phyloP scores from a whole-genome alignment of 1,284 basidiomycete genomes.

The Irpex rosettiformis region DNA sequence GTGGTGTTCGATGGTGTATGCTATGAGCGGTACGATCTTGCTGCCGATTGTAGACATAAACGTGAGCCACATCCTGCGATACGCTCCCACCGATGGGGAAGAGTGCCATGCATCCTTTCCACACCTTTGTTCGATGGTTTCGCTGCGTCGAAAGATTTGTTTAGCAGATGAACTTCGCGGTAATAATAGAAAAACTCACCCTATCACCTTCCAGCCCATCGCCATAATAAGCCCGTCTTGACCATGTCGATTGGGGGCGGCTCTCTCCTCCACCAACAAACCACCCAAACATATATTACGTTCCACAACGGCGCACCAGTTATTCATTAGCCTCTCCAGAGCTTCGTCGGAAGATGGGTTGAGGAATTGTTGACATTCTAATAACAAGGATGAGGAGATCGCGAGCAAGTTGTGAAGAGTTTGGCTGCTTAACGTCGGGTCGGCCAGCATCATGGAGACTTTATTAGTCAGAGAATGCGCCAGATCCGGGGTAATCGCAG shows the following conservation, averaged over 20 bases:
- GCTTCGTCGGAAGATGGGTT: neutral
- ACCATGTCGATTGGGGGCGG: neutral
- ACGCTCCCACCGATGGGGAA: neutral
- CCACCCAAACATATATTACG: neutral
- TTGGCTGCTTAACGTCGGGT: neutral
- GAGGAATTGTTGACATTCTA: neutral
- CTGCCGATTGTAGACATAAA: neutral
- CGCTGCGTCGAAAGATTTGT: neutral
- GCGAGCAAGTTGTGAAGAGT: neutral
- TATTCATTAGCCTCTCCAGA: neutral
- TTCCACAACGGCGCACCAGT: neutral
- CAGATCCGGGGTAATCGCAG: neutral
- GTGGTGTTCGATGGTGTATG: neutral
- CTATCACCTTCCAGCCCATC: neutral
- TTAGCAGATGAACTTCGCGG: neutral
- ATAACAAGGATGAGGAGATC: neutral
- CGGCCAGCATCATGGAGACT: neutral
- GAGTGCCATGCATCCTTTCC: neutral
- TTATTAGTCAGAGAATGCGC: neutral
- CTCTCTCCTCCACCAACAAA: neutral
- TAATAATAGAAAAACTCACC: neutral
- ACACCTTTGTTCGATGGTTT: neutral
- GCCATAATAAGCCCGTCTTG: neutral
- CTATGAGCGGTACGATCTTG: neutral
- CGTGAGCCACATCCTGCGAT: neutral